Evolutionary conservation across 2,329 filamentous ascomycete species (phyloP), one percentile per base, ranked within the genome.

Genomic region (Lasiodiplodia citricola): DNA sequence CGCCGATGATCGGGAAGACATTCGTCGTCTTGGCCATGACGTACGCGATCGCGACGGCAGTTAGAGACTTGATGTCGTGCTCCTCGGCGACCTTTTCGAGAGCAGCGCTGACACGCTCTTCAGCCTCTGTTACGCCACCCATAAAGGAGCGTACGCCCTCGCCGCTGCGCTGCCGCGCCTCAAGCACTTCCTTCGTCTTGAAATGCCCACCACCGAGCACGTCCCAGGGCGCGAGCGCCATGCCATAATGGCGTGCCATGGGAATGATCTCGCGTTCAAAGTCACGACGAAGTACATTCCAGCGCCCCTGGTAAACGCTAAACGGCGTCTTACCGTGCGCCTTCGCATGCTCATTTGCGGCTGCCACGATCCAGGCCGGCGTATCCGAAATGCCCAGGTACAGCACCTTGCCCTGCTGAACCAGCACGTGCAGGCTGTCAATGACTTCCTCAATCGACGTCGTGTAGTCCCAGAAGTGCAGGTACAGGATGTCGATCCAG

Each of bases 1-100:
- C 89, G 11, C 91, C 91, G 5, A 93, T 83, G 47, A 94, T 88
- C 0, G 92, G 92, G 74, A 92, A 92, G 13, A 93, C 88, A 73
- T 92, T 88, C 0, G 90, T 87, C 0, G 89, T 83, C 80, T 93
- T 35, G 31, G 31, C 31, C 84, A 92, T 86, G 14, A 93, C 88
- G 74, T 94, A 94, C 2, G 91, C 91, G 25, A 94, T 79, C 11
- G 91, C 91, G 37, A 92, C 80, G 2, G 51, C 18, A 2, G 54
- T 66, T 14, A 91, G 81, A 47, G 83, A 81, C 11, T 82, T 80
- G 50, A 37, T 37, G 10, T 21, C 50, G 3, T 44, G 23, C 16
- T 7, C 4, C 72, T 89, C 86, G 0, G 87, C 88, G 8, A 92
- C 84, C 72, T 87, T 83, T 31, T 87, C 88, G 0, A 93, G 82